phyloP scores from a whole-genome alignment of 2,329 filamentous ascomycete species.

The Cytospora piceicola region DNA sequence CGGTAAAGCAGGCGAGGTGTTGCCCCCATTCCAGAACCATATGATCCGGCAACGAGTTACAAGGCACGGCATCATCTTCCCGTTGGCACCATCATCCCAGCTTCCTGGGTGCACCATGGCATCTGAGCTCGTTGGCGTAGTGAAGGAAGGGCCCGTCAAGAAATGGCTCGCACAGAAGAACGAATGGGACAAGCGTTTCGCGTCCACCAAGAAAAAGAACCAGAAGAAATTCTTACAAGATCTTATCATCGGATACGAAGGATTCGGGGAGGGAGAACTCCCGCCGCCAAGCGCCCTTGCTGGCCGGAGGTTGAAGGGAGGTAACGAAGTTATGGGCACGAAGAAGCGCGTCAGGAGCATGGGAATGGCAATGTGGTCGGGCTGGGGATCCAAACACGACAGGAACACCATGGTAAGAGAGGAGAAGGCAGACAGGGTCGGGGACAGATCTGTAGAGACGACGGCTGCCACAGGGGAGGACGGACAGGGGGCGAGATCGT shows the following conservation, averaged over 20 bases:
- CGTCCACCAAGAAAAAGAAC: slow-evolving; percentile 69
- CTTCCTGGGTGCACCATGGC: slow-evolving; percentile 68
- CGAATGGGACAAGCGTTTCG: slow-evolving; percentile 75
- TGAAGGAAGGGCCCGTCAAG: slow-evolving; percentile 77
- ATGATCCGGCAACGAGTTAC: slow-evolving; percentile 93
- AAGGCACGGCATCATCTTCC: slow-evolving; percentile 73
- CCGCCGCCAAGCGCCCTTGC: slow-evolving; percentile 86
- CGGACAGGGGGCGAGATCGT: slow-evolving; percentile 48
- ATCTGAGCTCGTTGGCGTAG: slow-evolving; percentile 70
- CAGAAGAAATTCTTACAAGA: slow-evolving; percentile 76
- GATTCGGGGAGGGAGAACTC: slow-evolving; percentile 70
- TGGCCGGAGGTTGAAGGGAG: slow-evolving; percentile 61
- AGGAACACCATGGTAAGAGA: slow-evolving; percentile 69
- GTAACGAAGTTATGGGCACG: slow-evolving; percentile 55
- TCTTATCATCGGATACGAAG: slow-evolving; percentile 70
- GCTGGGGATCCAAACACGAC: slow-evolving; percentile 90
- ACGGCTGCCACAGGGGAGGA: slow-evolving; percentile 45
- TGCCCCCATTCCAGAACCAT: slow-evolving; percentile 78
- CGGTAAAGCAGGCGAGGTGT: slow-evolving; percentile 82
- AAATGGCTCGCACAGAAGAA: slow-evolving; percentile 81
- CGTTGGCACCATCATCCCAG: slow-evolving; percentile 66
- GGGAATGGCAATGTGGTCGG: slow-evolving; percentile 80
- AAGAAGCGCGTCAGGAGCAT: slow-evolving; percentile 64
- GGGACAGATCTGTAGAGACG: slow-evolving; percentile 43
- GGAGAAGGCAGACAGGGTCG: slow-evolving; percentile 46